Conservation (phyloP, 495 filamentous ascomycete genomes). For the Aspergillus sclerotioniger region DNA sequence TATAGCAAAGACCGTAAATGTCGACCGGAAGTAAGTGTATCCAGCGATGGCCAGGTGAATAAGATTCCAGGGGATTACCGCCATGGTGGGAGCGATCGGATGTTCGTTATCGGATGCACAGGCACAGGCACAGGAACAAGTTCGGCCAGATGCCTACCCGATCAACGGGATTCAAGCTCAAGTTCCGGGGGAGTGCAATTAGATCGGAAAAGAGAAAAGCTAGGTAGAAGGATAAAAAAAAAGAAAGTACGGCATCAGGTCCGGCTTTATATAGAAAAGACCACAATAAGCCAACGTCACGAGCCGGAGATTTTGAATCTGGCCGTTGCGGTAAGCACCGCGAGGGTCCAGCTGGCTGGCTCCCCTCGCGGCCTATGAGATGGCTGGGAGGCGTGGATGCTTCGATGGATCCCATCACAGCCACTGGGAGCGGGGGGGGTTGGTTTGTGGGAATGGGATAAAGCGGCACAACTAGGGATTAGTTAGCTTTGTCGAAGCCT, state of each 20-base stretch:
- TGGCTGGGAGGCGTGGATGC: no score
- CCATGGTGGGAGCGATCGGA: slow-evolving; percentile 9
- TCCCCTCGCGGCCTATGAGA: no score
- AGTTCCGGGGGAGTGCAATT: not conserved
- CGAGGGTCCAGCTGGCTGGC: no score
- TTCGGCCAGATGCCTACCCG: not conserved
- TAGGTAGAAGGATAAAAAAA: not conserved
- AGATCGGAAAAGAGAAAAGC: not conserved
- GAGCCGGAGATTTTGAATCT: not conserved
- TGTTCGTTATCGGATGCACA: not conserved
- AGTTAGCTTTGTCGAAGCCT: no score
- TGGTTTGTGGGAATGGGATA: no score
- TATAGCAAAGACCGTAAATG: slow-evolving; percentile 20
- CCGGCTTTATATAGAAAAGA: not conserved
- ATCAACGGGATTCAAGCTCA: not conserved
- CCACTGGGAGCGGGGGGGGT: no score
- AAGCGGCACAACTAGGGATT: no score
- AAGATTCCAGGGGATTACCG: slow-evolving; percentile 13
- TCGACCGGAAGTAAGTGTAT: slow-evolving; percentile 33
- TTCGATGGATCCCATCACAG: no score
- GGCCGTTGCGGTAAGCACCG: no score
- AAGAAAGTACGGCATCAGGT: not conserved
- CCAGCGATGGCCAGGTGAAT: slow-evolving; percentile 29
- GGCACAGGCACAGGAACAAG: no score
- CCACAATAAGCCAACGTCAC: not conserved